Percentiles rank a stretch among this genome's conserved stretches.
Conservation (phyloP, 148 eudicot species). For the Cornus florida region DNA sequence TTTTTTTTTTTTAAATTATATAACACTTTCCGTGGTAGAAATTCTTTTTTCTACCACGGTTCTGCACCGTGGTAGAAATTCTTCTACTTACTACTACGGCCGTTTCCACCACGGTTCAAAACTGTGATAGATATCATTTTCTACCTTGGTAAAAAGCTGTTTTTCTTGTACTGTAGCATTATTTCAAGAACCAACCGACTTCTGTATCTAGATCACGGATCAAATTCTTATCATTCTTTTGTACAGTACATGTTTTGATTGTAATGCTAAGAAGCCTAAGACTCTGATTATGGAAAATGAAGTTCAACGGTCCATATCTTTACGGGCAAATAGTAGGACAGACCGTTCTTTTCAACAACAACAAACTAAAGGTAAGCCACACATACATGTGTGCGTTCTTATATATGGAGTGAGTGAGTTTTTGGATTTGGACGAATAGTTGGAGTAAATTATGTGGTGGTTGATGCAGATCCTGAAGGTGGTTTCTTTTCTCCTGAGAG, state of each 20-base stretch:
- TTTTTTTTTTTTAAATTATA: no score
- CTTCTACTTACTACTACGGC: no score
- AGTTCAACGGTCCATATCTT: conserved; percentile 51
- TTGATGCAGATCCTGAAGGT: conserved; percentile 43
- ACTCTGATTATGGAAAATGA: conserved; percentile 44
- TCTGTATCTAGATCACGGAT: neutral
- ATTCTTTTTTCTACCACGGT: no score
- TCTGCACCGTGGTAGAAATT: no score
- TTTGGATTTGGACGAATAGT: neutral
- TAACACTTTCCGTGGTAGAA: no score
- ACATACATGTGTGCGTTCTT: neutral
- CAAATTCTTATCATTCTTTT: neutral
- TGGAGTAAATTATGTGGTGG: conserved; percentile 10
- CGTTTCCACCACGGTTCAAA: no score
- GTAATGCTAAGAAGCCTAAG: conserved; percentile 23
- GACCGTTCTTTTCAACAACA: conserved; percentile 37
- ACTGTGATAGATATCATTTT: no score
- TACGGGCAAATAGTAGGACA: conserved; percentile 50
- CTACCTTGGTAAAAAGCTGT: no score
- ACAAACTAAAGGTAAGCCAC: conserved; percentile 33
- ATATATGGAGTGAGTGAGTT: neutral
- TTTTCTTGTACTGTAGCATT: neutral
- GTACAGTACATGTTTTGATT: conserved; percentile 6
- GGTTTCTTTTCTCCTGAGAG: conserved; percentile 44
- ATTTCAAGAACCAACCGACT: neutral